These are phyloP conservation scores for Colletotrichum gigasporum DNA, from an alignment of 2,329 filamentous ascomycete species.

Conservation along the genomic window DNA sequence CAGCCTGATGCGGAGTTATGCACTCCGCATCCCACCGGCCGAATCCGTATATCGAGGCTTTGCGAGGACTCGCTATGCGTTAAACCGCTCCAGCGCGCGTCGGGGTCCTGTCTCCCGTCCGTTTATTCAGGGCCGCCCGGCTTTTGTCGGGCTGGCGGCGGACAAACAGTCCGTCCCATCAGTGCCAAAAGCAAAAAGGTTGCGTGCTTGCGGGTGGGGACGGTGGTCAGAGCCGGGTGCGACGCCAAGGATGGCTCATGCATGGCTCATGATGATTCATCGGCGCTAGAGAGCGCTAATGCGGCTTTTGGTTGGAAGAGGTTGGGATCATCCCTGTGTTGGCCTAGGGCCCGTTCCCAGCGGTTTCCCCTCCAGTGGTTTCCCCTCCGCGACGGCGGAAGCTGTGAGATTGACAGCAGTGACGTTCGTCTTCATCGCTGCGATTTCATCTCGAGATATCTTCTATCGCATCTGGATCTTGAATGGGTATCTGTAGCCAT, in stretches of 20 bases:
- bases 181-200: neutral
- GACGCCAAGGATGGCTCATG: slow-evolving; percentile 20
- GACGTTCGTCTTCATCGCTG: too few relatives aligned
- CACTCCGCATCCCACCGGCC: too few relatives aligned
- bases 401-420: neutral
- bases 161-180: slow-evolving; percentile 8
- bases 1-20: too few relatives aligned
- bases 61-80: neutral
- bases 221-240: neutral
- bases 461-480: too few relatives aligned
- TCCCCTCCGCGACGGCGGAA: neutral
- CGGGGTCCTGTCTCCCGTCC: slow-evolving; percentile 13
- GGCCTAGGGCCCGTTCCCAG: neutral
- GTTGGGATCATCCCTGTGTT: neutral
- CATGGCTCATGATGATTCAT: slow-evolving; percentile 31
- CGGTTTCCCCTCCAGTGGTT: neutral
- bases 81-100: neutral
- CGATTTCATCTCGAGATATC: too few relatives aligned
- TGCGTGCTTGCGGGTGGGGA: neutral
- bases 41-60: too few relatives aligned
- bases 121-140: neutral
- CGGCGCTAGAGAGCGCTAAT: slow-evolving; percentile 18
- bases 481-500: too few relatives aligned
- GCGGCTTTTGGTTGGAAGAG: neutral
- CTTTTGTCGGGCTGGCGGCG: slow-evolving; percentile 1